Evolutionary conservation across 768 basidiomycete species (phyloP), one percentile per base, ranked within the genome.

Genomic region (Mycena latifolia): DNA sequence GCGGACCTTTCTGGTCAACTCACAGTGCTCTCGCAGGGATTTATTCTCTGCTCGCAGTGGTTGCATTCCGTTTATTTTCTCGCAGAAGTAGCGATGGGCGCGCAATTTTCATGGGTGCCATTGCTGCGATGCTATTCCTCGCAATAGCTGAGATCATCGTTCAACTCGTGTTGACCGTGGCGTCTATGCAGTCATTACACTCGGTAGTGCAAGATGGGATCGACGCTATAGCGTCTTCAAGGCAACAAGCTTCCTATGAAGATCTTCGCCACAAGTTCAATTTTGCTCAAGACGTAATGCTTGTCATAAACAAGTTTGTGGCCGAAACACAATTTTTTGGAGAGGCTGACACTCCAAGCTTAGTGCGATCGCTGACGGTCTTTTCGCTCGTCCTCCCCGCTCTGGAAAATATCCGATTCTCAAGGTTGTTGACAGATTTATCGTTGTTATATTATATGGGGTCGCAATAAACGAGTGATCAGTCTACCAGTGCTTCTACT

Each of bases 371-470:
- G 62, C 62, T 2, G 62, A 63, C 39, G 47, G 62, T 39, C 47
- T 63, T 35, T 63, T 63, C n/a, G 62, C 50, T 45, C 33, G 62
- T n/a, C n/a, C n/a, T n/a, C 29, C 18, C 9, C 9, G n/a, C n/a
- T n/a, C n/a, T n/a, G n/a, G n/a, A 5, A 7, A 25, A 39, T 41
- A 33, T 0, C 14, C 15, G 7, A 27, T 20, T 12, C 24, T 17
- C 28, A 37, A n/a, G n/a, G n/a, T n/a, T 37, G 56, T n/a, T n/a
- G n/a, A n/a, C n/a, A n/a, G n/a, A n/a, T n/a, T n/a, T n/a, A n/a
- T n/a, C n/a, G n/a, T 14, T 63, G 62, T 14, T 63, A 63, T 43
- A 6, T 51, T 5, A 63, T 63, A 20, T 56, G 54, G 62, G 47
- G 55, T 24, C 29, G 24, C 55, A 50, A 43, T 45, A 55, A 56